Conservation (phyloP, 2,329 filamentous ascomycete species). For the Paecilomyces dactylethromorphus region DNA sequence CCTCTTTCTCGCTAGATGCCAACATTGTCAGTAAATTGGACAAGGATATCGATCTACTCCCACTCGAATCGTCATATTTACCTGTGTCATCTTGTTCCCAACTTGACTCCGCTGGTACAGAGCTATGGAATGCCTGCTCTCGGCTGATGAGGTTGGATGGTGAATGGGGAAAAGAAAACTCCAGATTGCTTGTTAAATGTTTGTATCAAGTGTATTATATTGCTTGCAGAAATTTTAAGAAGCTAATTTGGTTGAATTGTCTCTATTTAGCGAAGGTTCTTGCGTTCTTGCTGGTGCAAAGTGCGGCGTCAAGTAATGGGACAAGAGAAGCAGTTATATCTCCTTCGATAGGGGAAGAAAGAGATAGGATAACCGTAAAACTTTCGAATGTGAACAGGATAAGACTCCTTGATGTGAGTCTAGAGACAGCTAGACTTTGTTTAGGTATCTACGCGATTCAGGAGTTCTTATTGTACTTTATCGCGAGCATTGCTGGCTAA, state of each 20-base stretch:
- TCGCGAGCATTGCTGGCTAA: slow-evolving; percentile 10
- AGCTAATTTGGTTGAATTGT: neutral
- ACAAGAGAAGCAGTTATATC: neutral
- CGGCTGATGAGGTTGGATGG: slow-evolving; percentile 11
- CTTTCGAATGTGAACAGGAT: slow-evolving; percentile 15
- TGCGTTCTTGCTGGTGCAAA: slow-evolving; percentile 62
- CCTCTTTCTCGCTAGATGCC: neutral
- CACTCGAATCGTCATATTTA: slow-evolving; percentile 2
- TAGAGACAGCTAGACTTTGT: slow-evolving; percentile 60
- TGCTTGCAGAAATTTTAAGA: slow-evolving; percentile 4
- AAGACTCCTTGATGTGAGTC: slow-evolving; percentile 54
- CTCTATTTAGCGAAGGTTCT: slow-evolving; percentile 44
- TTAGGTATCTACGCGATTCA: slow-evolving; percentile 43
- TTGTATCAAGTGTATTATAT: slow-evolving; percentile 21
- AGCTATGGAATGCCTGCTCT: slow-evolving; percentile 33
- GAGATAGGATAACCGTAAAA: neutral
- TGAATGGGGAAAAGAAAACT: slow-evolving; percentile 4
- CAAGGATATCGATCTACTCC: slow-evolving; percentile 10
- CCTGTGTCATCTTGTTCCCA: slow-evolving; percentile 8
- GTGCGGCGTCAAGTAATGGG: slow-evolving; percentile 29
- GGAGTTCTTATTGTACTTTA: slow-evolving; percentile 7
- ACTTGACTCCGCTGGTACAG: slow-evolving; percentile 25
- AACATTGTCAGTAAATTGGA: slow-evolving; percentile 8
- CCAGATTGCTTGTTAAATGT: slow-evolving; percentile 13
- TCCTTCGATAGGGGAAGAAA: neutral